A percentile compares a stretch with the other conserved stretches of the same genome.
These are phyloP conservation scores for Leccinum solheimii DNA, from an alignment of 1,284 basidiomycete genomes.

Conservation along the genomic window DNA sequence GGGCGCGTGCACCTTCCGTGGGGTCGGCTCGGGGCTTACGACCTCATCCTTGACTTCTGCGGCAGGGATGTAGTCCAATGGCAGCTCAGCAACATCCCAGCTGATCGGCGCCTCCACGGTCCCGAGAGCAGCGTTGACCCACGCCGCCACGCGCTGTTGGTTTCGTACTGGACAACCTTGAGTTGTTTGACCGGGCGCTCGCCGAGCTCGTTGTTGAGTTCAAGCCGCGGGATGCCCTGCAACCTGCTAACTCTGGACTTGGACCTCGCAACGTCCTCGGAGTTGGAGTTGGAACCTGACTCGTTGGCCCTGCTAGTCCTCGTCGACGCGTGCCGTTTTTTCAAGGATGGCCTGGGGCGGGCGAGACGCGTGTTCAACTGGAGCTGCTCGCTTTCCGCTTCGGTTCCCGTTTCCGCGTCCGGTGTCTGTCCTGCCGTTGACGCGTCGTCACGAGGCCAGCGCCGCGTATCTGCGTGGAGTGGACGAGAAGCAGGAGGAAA, in stretches of 20 bases:
- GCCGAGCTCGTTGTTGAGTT: constrained; percentile 7
- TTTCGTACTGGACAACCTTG: constrained; percentile 25
- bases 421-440: constrained; percentile 10
- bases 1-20: not conserved
- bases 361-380: constrained; percentile 20
- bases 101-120: constrained; percentile 22
- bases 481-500: not conserved
- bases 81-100: constrained; percentile 16
- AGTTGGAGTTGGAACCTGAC: constrained; percentile 15
- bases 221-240: constrained; percentile 1
- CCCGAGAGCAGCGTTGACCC: constrained; percentile 27
- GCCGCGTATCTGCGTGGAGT: not conserved
- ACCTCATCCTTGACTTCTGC: not conserved
- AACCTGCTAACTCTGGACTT: not conserved
- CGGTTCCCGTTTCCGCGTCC: constrained; percentile 22
- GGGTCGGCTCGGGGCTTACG: not conserved
- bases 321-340: not conserved
- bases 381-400: constrained; percentile 20
- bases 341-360: not conserved
- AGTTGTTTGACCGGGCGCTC: constrained; percentile 21
- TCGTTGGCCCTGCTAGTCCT: not conserved
- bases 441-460: not conserved
- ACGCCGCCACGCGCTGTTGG: constrained; percentile 4
- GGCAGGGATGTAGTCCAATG: constrained; percentile 4
- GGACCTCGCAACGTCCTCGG: constrained; percentile 9